Conservation (phyloP, 2,329 filamentous ascomycete genomes). For the Pseudogymnoascus sp. region DNA sequence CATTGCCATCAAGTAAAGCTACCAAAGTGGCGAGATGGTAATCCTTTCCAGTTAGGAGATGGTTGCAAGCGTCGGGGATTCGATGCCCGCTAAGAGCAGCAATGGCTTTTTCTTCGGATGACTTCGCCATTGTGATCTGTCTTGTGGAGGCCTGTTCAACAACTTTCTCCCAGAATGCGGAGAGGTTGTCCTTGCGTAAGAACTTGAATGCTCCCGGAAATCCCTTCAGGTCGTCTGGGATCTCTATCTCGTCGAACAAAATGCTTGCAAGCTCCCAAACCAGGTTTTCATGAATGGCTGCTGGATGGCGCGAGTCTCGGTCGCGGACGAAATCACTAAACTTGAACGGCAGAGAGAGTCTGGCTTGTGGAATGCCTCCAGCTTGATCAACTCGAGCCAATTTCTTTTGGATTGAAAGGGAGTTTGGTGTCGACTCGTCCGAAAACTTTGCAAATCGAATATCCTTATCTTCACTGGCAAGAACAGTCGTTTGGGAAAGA, state of each 20-base stretch:
- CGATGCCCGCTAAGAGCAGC: slow-evolving; percentile 71
- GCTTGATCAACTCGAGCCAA: slow-evolving; percentile 45
- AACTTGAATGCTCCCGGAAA: slow-evolving; percentile 29
- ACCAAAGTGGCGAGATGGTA: slow-evolving; percentile 79
- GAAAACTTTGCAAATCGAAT: slow-evolving; percentile 57
- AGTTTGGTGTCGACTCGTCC: slow-evolving; percentile 48
- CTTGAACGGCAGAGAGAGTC: slow-evolving; percentile 36
- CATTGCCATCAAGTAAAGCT: slow-evolving; percentile 69
- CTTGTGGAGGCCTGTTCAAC: slow-evolving; percentile 51
- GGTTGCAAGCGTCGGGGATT: slow-evolving; percentile 72
- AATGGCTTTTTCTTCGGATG: slow-evolving; percentile 75
- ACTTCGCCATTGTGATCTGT: slow-evolving; percentile 49
- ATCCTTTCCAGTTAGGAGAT: slow-evolving; percentile 66
- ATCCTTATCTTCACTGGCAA: slow-evolving; percentile 57
- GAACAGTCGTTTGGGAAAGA: slow-evolving; percentile 44
- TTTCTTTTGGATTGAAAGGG: slow-evolving; percentile 46
- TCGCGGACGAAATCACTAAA: slow-evolving; percentile 42
- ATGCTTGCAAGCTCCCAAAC: slow-evolving; percentile 84
- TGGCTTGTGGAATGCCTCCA: slow-evolving; percentile 53
- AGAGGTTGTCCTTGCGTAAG: slow-evolving; percentile 55
- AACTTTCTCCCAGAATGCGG: slow-evolving; percentile 56
- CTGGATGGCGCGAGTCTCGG: slow-evolving; percentile 33
- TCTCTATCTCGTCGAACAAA: slow-evolving; percentile 65
- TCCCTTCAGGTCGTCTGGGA: slow-evolving; percentile 34
- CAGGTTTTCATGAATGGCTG: slow-evolving; percentile 55